A percentile compares a stretch with the other conserved stretches of the same genome.
Conservation (phyloP, 2,329 filamentous ascomycete genomes). For the Ceratocystis ficicola region DNA sequence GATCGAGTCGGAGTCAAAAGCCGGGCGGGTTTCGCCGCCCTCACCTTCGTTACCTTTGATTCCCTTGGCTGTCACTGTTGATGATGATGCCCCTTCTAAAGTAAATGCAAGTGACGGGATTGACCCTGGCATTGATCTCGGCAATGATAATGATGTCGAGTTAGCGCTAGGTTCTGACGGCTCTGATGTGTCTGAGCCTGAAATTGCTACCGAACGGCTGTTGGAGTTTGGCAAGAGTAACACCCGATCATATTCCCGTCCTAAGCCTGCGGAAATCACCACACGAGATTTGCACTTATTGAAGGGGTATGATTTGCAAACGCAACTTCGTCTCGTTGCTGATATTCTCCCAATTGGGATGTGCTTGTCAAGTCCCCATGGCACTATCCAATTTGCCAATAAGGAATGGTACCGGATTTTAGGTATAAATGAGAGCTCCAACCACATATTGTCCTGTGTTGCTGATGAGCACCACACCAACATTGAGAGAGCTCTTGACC, state of each 20-base stretch:
- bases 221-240: neutral
- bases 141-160: neutral
- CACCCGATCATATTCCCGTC: neutral
- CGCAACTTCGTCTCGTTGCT: constrained; percentile 57
- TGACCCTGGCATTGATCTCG: neutral
- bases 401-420: constrained; percentile 50
- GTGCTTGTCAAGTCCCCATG: constrained; percentile 54
- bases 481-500: constrained; percentile 27
- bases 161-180: neutral
- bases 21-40: too few species aligned
- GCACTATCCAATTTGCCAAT: constrained; percentile 58
- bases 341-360: constrained; percentile 64
- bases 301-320: constrained; percentile 26
- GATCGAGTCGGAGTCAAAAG: neutral
- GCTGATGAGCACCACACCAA: constrained; percentile 36
- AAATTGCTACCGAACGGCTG: neutral
- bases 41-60: neutral
- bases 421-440: constrained; percentile 30
- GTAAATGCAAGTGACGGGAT: too few species aligned
- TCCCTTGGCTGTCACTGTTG: too few species aligned
- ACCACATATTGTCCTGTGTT: constrained; percentile 34
- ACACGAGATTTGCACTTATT: neutral
- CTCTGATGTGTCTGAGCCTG: neutral
- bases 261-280: neutral
- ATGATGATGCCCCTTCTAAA: too few species aligned